phyloP scores from a whole-genome alignment of 1,284 basidiomycete species.

The Ceratobasidium sp. region DNA sequence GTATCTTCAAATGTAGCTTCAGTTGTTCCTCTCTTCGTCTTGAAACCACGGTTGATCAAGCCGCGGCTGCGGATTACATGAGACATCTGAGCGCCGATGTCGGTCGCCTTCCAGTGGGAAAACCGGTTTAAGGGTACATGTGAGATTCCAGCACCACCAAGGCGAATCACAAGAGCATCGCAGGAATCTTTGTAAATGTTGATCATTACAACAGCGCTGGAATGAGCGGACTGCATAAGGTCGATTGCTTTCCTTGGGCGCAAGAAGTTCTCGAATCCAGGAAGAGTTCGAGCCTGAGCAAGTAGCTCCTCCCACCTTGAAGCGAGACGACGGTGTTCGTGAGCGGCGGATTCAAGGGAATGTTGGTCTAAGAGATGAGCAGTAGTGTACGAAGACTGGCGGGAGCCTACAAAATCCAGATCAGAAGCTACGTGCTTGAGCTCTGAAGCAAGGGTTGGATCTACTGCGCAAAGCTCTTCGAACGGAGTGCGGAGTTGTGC shows the following conservation, averaged over 20 bases:
- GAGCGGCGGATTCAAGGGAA: no score
- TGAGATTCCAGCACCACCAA: not conserved
- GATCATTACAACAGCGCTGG: slow-evolving; percentile 1
- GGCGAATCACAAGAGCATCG: slow-evolving; percentile 28
- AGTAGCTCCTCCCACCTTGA: no score
- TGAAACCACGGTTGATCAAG: not conserved
- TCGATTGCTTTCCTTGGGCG: not conserved
- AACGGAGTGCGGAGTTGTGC: not conserved
- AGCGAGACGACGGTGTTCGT: no score
- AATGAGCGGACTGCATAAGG: slow-evolving; percentile 2
- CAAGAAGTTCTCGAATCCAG: no score
- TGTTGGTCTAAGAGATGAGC: no score
- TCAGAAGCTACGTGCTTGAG: not conserved
- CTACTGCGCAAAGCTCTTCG: not conserved
- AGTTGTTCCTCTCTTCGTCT: no score
- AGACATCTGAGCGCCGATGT: not conserved
- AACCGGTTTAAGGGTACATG: not conserved
- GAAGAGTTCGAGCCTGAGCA: no score
- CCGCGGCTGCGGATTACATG: not conserved
- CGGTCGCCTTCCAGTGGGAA: not conserved
- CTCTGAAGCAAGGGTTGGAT: not conserved
- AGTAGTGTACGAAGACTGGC: no score
- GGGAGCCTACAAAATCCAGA: no score
- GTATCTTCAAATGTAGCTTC: not conserved
- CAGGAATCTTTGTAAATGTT: slow-evolving; percentile 26